Evolutionary conservation across 2,329 filamentous ascomycete genomes (phyloP).

Genomic region (Phialophora expanda): DNA sequence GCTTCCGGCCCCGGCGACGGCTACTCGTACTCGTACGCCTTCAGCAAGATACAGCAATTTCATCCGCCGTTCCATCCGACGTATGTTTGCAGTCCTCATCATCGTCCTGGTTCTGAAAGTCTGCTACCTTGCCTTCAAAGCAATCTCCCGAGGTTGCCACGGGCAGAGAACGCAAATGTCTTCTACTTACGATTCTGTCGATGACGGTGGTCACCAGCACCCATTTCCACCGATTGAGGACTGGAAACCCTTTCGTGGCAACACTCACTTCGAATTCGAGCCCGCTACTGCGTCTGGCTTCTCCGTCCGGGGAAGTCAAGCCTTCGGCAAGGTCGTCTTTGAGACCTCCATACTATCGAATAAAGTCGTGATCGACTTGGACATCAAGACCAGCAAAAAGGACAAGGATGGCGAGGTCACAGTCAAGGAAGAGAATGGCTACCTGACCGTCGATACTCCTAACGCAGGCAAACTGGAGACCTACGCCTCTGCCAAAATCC

Average conservation of each 20-base stretch:
- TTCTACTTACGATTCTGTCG: not conserved
- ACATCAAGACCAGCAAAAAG: conserved; percentile 33
- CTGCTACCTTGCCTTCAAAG: conserved; percentile 3
- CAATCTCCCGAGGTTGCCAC: conserved; percentile 19
- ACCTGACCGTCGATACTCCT: conserved; percentile 27
- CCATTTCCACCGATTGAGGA: conserved; percentile 62
- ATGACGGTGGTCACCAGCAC: conserved; percentile 81
- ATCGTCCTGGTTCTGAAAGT: conserved; percentile 16
- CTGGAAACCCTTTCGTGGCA: conserved; percentile 30
- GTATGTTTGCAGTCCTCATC: conserved; percentile 19
- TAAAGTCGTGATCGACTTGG: conserved; percentile 31
- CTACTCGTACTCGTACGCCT: not conserved
- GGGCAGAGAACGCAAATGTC: conserved; percentile 14
- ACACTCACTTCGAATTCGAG: conserved; percentile 33
- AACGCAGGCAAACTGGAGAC: conserved; percentile 21
- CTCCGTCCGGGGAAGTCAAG: conserved; percentile 20
- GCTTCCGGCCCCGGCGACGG: conserved; percentile 20
- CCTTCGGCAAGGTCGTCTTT: conserved; percentile 33
- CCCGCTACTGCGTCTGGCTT: conserved; percentile 26
- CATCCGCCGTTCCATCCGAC: conserved; percentile 10
- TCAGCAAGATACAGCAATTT: conserved; percentile 6
- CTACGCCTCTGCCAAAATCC: conserved; percentile 25
- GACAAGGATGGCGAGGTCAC: conserved; percentile 26
- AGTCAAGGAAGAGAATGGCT: conserved; percentile 29
- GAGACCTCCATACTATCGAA: conserved; percentile 31